Percentiles rank a stretch among this genome's conserved stretches.
These are phyloP conservation scores for Solanum commersonii DNA, from an alignment of 257 asterid genomes.

Conservation along the genomic window DNA sequence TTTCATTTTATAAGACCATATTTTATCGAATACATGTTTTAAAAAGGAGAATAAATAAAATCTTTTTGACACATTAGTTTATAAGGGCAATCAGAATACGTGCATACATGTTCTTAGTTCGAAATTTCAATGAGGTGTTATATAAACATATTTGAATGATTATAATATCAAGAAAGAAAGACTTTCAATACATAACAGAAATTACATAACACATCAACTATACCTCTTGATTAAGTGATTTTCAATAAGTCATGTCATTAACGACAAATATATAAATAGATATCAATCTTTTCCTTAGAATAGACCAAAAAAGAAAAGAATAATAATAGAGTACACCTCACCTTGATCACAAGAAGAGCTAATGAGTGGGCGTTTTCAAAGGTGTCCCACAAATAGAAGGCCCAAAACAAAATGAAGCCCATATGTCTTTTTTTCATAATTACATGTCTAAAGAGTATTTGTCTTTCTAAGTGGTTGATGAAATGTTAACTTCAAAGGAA, in stretches of 20 bases:
- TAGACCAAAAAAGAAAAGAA: not conserved
- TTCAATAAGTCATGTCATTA: not conserved
- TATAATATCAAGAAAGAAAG: not conserved
- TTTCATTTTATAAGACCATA: not conserved
- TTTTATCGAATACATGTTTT: not conserved
- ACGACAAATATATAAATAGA: not conserved
- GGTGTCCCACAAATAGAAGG: not conserved
- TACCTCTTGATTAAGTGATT: not conserved
- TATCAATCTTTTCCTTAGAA: not conserved
- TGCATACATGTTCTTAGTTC: not conserved
- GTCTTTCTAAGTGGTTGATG: not conserved
- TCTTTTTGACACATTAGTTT: not conserved
- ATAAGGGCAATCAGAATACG: not conserved
- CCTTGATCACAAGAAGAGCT: not conserved
- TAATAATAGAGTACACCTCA: not conserved
- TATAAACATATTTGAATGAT: not conserved
- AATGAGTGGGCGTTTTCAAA: not conserved
- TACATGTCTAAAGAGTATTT: not conserved
- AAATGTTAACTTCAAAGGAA: not conserved
- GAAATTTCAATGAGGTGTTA: not conserved
- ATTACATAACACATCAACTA: not conserved
- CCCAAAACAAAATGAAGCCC: not conserved
- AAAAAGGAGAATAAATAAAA: not conserved
- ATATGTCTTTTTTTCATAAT: not conserved
- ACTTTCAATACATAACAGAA: not conserved